Conservation (phyloP, 164 flowering plant species). For the Vitis rotundifolia region DNA sequence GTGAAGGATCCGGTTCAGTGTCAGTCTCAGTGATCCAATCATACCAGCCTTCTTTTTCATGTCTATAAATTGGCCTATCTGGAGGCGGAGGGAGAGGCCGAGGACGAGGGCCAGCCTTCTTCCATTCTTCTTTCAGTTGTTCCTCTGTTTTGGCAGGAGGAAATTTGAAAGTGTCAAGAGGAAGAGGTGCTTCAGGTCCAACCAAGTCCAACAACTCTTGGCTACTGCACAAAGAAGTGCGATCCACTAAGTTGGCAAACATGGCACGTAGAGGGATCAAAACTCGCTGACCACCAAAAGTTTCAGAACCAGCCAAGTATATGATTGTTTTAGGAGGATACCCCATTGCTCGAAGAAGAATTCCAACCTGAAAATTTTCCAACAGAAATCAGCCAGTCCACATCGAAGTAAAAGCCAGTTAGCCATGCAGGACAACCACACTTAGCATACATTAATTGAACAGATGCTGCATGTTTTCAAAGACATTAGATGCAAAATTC, state of each 20-base stretch:
- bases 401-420: too few species aligned
- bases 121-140: conserved; percentile 78
- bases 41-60: conserved; percentile 99
- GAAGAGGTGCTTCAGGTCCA: conserved; percentile 75
- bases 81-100: conserved; percentile 99
- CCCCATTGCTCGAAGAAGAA: conserved; percentile 91
- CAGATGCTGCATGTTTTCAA: too few species aligned
- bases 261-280: conserved; percentile 88
- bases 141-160: conserved; percentile 62
- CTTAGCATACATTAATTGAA: too few species aligned
- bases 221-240: conserved; percentile 75
- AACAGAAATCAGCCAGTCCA: too few species aligned
- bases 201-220: conserved; percentile 59
- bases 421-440: too few species aligned
- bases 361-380: conserved; percentile 65
- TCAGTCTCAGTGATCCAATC: conserved; percentile 87
- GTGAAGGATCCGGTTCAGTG: conserved; percentile 84
- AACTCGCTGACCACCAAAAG: conserved; percentile 93
- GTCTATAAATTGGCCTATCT: conserved; percentile 79
- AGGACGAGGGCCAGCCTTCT: conserved; percentile 95
- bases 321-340: conserved; percentile 83
- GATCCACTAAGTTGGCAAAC: conserved; percentile 80
- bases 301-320: conserved; percentile 85
- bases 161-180: conserved; percentile 26
- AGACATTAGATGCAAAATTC: too few species aligned